Evolutionary conservation across 1,284 basidiomycete species (phyloP).

Genomic region (Austroboletus olivaceoglutinosus): DNA sequence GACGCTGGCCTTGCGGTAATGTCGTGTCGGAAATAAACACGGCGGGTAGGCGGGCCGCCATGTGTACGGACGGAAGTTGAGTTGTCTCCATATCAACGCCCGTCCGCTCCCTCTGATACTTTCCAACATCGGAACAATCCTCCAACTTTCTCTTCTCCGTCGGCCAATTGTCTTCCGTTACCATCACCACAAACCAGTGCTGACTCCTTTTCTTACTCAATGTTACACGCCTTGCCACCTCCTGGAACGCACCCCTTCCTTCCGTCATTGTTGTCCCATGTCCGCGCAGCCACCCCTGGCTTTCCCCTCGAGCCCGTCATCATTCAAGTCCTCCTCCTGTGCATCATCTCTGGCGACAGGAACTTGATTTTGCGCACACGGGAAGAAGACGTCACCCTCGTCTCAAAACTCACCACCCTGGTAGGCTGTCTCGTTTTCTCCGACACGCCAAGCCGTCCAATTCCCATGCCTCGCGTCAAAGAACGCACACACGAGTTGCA

Average conservation of each 20-base stretch:
- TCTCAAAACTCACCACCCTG: conserved; percentile 52
- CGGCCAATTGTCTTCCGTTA: conserved; percentile 6
- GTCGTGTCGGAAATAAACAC: conserved; percentile 24
- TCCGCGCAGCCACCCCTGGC: conserved; percentile 43
- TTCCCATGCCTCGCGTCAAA: conserved; percentile 8
- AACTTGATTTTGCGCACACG: conserved; percentile 60
- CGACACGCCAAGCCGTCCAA: conserved; percentile 1
- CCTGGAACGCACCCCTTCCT: conserved; percentile 55
- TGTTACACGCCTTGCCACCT: conserved; percentile 16
- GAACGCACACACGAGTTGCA: neutral
- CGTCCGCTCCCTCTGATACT: neutral
- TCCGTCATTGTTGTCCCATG: conserved; percentile 45
- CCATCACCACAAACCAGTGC: conserved; percentile 24
- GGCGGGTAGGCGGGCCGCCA: neutral
- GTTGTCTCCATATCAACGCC: conserved; percentile 24
- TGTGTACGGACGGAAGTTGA: neutral
- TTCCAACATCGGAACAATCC: neutral
- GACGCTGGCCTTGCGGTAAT: conserved; percentile 29
- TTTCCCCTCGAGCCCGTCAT: conserved; percentile 61
- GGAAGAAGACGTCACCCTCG: conserved; percentile 58
- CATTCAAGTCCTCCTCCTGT: conserved; percentile 64
- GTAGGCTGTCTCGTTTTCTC: conserved; percentile 41
- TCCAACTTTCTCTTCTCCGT: neutral
- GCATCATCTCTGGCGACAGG: conserved; percentile 57
- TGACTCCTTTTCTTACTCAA: conserved; percentile 3